Conservation (phyloP, 1,284 basidiomycete species). For the Mycena sp. region DNA sequence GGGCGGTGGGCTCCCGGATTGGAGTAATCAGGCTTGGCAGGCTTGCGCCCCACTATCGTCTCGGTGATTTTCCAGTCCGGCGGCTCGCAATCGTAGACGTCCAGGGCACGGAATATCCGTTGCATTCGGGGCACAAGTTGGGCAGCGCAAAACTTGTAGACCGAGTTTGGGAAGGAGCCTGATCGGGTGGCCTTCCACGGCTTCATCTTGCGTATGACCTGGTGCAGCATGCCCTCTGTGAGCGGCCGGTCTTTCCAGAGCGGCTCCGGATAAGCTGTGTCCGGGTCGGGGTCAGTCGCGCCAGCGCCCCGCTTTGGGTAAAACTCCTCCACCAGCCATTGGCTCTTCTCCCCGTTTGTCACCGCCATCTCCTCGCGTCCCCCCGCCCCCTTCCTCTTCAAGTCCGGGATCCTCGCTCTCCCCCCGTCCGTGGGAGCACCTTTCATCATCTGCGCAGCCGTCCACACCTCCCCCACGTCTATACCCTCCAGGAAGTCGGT, state of each 20-base stretch:
- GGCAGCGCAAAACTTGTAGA: not conserved
- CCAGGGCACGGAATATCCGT: not conserved
- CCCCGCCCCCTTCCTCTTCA: not conserved
- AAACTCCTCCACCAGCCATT: not conserved
- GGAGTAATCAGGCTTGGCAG: not conserved
- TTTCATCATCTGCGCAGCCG: not conserved
- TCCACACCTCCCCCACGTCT: not conserved
- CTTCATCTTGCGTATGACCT: not conserved
- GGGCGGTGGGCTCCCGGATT: not conserved
- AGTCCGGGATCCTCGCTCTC: constrained; percentile 2
- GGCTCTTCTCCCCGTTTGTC: not conserved
- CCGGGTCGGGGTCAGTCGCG: not conserved
- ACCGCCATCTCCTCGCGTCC: not conserved
- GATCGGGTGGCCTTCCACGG: not conserved
- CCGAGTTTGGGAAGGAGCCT: not conserved
- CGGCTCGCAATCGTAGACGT: not conserved
- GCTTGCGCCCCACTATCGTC: not conserved
- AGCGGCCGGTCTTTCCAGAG: not conserved
- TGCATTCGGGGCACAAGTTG: not conserved
- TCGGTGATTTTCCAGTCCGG: not conserved
- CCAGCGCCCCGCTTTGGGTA: not conserved
- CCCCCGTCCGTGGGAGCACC: not conserved
- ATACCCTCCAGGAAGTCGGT: not conserved
- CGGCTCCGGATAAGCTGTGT: not conserved
- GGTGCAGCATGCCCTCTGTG: not conserved